A percentile compares a stretch with the other conserved stretches of the same genome.
Conservation (phyloP, 1,284 basidiomycete genomes). For the Cryptococcus amylolentus region DNA sequence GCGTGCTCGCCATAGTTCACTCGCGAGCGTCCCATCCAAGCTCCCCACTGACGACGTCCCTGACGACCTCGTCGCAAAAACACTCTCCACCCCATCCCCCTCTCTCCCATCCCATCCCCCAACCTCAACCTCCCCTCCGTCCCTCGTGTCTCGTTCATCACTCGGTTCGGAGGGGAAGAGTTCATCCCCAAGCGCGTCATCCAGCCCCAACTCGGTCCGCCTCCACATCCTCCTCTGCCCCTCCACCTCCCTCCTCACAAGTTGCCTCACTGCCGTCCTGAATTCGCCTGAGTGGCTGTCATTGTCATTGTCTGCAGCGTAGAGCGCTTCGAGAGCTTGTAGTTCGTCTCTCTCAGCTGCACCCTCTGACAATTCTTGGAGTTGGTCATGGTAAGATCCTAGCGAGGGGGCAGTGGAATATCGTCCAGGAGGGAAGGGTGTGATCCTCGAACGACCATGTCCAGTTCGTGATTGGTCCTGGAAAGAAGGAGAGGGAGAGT, state of each 20-base stretch:
- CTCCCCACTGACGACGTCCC: too few species aligned
- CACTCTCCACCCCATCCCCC: not conserved
- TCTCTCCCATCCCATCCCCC: not conserved
- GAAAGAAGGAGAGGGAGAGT: too few species aligned
- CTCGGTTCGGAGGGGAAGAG: not conserved
- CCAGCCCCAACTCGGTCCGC: not conserved
- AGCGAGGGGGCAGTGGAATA: too few species aligned
- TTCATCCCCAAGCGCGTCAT: not conserved
- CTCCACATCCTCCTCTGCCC: not conserved
- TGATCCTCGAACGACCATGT: too few species aligned
- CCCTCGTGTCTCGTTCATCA: not conserved
- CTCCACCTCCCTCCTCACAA: not conserved
- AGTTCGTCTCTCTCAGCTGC: not conserved
- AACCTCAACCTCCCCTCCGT: not conserved
- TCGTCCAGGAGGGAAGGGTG: too few species aligned
- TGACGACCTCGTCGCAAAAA: too few species aligned
- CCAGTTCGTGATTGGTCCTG: too few species aligned
- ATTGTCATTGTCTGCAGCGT: not conserved
- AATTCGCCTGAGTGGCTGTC: not conserved
- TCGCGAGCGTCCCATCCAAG: too few species aligned
- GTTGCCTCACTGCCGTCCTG: not conserved
- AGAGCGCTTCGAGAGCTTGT: not conserved
- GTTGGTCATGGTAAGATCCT: too few species aligned
- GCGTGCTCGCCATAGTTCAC: too few species aligned
- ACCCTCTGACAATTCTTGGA: too few species aligned